Evolutionary conservation across 345 rosid genomes (phyloP).

Genomic region (Raphanus sativus): DNA sequence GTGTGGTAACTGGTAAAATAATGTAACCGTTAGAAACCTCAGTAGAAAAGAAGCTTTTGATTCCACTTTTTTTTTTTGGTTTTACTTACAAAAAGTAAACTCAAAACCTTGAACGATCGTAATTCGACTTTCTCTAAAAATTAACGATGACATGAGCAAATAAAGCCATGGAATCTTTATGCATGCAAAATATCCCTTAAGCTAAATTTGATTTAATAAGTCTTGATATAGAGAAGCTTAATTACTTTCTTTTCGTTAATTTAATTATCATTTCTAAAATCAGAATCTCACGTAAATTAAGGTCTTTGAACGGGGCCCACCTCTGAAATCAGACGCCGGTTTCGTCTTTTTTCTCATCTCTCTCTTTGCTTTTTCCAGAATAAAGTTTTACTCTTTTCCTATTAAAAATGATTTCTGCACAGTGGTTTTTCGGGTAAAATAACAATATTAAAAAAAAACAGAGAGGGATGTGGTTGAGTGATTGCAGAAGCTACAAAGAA

Average conservation of each 20-base stretch:
- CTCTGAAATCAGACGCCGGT: slow-evolving; percentile 58
- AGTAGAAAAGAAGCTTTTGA: background rate
- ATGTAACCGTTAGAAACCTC: slow-evolving; percentile 26
- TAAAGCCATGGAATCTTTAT: background rate
- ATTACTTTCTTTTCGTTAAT: background rate
- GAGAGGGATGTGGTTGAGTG: slow-evolving; percentile 49
- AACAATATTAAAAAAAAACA: background rate
- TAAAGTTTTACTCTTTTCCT: slow-evolving; percentile 8
- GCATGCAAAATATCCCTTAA: background rate
- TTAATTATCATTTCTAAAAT: too few relatives aligned
- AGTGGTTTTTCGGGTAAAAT: background rate
- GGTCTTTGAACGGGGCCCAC: slow-evolving; percentile 65
- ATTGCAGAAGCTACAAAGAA: slow-evolving; percentile 40
- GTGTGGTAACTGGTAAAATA: background rate
- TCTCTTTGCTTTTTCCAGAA: slow-evolving; percentile 18
- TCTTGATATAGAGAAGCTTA: background rate
- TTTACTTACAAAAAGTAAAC: slow-evolving; percentile 3
- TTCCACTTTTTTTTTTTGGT: background rate
- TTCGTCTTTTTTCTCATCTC: slow-evolving; percentile 37
- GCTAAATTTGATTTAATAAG: background rate
- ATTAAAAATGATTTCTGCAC: slow-evolving; percentile 10
- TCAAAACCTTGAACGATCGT: background rate
- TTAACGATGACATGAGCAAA: background rate
- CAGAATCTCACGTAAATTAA: slow-evolving; percentile 34
- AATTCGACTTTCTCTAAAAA: too few relatives aligned